Evolutionary conservation across 352 stramenopile species (phyloP).

Genomic region (Globisporangium nagaii): DNA sequence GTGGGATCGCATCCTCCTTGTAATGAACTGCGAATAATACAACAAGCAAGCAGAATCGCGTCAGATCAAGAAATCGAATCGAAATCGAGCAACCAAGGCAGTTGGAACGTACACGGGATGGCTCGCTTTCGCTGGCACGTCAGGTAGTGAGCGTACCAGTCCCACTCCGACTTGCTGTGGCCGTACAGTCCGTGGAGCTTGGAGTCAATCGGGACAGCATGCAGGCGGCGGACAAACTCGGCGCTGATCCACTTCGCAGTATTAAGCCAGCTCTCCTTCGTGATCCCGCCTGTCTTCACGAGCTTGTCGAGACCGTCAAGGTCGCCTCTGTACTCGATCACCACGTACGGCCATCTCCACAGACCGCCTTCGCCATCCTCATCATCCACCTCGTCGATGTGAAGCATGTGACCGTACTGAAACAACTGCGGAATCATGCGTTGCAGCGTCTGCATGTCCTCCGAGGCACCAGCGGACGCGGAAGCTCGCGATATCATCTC

Average conservation of each 20-base stretch:
- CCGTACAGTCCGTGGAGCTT: slow-evolving; percentile 45
- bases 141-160: slow-evolving; percentile 82
- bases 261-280: slow-evolving; percentile 35
- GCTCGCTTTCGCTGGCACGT: slow-evolving; percentile 54
- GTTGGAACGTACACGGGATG: slow-evolving; percentile 53
- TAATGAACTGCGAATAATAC: slow-evolving; percentile 44
- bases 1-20: slow-evolving; percentile 44
- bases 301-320: slow-evolving; percentile 46
- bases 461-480: not conserved
- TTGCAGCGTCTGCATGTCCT: slow-evolving; percentile 19
- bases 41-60: slow-evolving; percentile 5
- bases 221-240: slow-evolving; percentile 54
- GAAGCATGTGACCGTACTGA: slow-evolving; percentile 42
- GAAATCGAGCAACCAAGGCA: not conserved
- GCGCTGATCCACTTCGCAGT: slow-evolving; percentile 57
- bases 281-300: slow-evolving; percentile 47
- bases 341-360: slow-evolving; percentile 84
- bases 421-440: slow-evolving; percentile 42
- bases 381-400: slow-evolving; percentile 62
- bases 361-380: slow-evolving; percentile 54
- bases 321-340: slow-evolving; percentile 61
- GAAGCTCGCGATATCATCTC: slow-evolving; percentile 34
- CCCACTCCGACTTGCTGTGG: slow-evolving; percentile 61
- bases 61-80: not conserved
- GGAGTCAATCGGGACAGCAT: slow-evolving; percentile 44